A percentile compares a stretch with the other conserved stretches of the same genome.
Conservation (phyloP, 441 rosid species). For the Mallotus repandus region DNA sequence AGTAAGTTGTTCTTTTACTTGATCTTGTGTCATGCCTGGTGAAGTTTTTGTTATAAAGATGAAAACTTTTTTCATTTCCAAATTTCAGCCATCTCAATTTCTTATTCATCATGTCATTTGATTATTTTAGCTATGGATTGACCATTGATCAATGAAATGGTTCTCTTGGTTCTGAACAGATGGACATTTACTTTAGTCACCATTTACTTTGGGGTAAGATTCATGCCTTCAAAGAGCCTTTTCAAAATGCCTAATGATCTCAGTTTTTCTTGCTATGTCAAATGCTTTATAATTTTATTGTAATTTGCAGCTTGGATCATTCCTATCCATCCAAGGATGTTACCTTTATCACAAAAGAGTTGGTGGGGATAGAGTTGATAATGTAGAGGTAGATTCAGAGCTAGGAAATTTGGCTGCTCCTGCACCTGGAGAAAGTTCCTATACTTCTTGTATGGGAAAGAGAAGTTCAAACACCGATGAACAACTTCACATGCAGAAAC, state of each 20-base stretch:
- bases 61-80: conserved; percentile 4
- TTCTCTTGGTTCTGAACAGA: conserved; percentile 46
- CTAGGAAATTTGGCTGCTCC: conserved; percentile 38
- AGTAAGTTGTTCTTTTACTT: conserved; percentile 46
- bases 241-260: not conserved
- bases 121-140: conserved; percentile 2
- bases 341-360: conserved; percentile 58
- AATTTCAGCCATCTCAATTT: not conserved
- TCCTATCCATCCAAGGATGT: conserved; percentile 79
- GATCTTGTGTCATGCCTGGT: not conserved
- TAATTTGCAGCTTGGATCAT: conserved; percentile 61
- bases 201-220: conserved; percentile 75
- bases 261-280: not conserved
- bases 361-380: conserved; percentile 65
- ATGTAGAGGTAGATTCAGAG: conserved; percentile 76
- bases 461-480: conserved; percentile 35
- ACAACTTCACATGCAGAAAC: conserved; percentile 36
- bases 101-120: not conserved
- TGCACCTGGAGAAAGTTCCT: conserved; percentile 24
- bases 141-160: not conserved
- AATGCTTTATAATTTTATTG: not conserved
- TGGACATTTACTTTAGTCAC: conserved; percentile 83
- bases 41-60: not conserved
- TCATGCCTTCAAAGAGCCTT: not conserved
- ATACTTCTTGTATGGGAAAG: conserved; percentile 24